Evolutionary conservation across 2,329 filamentous ascomycete species (phyloP), one percentile per base, ranked within the genome.

Genomic region (Aquanectria penicillioides): DNA sequence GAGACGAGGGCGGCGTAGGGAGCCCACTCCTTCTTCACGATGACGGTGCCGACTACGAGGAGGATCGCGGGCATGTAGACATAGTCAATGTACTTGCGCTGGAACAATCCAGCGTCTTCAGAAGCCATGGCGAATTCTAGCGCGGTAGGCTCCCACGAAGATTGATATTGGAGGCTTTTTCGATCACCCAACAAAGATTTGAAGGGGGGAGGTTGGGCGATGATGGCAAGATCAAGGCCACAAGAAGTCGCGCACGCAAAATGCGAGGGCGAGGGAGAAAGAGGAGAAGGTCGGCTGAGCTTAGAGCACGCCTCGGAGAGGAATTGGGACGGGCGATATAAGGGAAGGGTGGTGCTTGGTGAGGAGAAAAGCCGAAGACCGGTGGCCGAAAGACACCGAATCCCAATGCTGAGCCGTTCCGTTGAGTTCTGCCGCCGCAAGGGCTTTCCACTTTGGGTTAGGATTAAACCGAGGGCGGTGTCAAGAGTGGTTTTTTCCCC

Each of bases 41-140:
- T 89, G 62, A 87, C 83, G 37, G 87, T 89, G 69, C 92, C 93
- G 49, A 93, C 77, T 59, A 97, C 80, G 59, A 97, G 79, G 29
- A 97, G 85, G 59, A 84, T 87, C n/a, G 89, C 89, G 62, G 94
- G 93, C 71, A 96, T 89, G 76, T 94, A 93, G 70, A 96, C 86
- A 73, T 90, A 91, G 77, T 93, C 87, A 73, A 94, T 78, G 73
- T 90, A 92, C 70, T 88, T 82, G 66, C 83, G 82, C 63, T 88
- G 83, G 43, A 83, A 62, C 62, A 68, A 70, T 67, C 72, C 71
- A 46, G 67, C 61, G 29, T 71, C 68, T 48, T 57, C 66, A 50
- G 71, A 61, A 57, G 73, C 57, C 68, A 71, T 74, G 55, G 53
- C 63, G 49, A 17, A 23, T 49, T 26, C 20, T 40, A 15, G 44